phyloP scores from a whole-genome alignment of 208 protist genomes.

The Trypanosoma rangeli region DNA sequence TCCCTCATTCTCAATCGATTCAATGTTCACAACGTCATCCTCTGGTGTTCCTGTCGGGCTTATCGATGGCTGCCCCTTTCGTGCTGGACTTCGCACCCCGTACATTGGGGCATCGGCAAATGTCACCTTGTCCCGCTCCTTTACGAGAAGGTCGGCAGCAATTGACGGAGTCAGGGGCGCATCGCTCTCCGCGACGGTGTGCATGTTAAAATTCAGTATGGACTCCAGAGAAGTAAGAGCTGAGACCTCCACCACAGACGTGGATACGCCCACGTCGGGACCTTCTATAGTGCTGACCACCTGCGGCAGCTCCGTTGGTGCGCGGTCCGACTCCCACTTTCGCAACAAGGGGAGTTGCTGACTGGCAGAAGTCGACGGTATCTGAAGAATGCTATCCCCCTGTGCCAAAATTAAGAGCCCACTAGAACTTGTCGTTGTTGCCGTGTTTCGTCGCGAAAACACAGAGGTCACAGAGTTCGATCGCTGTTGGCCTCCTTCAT shows the following conservation, averaged over 20 bases:
- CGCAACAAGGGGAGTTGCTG: slow-evolving; percentile 9
- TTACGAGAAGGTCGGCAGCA: neutral
- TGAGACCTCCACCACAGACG: slow-evolving; percentile 61
- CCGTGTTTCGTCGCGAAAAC: neutral
- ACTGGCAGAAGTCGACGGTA: neutral
- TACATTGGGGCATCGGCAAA: slow-evolving; percentile 19
- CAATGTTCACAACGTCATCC: slow-evolving; percentile 37
- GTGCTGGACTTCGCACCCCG: slow-evolving; percentile 24
- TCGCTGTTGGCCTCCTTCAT: neutral
- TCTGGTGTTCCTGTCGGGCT: slow-evolving; percentile 21
- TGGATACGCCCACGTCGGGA: slow-evolving; percentile 12
- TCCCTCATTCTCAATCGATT: slow-evolving; percentile 24
- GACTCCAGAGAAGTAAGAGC: slow-evolving; percentile 41
- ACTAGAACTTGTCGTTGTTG: slow-evolving; percentile 15
- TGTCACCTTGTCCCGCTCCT: slow-evolving; percentile 2
- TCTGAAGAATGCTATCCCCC: slow-evolving; percentile 16
- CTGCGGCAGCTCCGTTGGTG: slow-evolving; percentile 9
- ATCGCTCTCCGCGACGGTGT: slow-evolving; percentile 9
- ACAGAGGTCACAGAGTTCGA: neutral
- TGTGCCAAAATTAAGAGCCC: slow-evolving; percentile 13
- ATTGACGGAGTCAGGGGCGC: slow-evolving; percentile 9
- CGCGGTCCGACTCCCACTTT: slow-evolving; percentile 14
- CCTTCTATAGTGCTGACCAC: slow-evolving; percentile 3
- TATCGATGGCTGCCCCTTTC: slow-evolving; percentile 23
- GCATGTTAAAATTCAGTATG: neutral